A percentile compares a stretch with the other conserved stretches of the same genome.
These are phyloP conservation scores for Pinus taeda DNA, from an alignment of 75 land plant species.

Conservation along the genomic window DNA sequence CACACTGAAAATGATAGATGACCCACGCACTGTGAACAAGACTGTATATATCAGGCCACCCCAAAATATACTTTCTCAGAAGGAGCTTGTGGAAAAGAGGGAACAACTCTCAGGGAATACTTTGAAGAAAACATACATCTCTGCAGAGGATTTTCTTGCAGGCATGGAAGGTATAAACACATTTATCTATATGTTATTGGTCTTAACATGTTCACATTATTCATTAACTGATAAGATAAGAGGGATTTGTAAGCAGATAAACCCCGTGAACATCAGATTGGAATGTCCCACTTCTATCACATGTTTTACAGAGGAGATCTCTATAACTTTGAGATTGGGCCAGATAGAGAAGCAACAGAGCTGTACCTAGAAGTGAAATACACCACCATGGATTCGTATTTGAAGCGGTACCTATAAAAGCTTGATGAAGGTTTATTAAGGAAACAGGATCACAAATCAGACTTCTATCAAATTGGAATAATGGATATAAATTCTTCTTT, in stretches of 20 bases:
- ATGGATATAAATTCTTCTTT: too few relatives aligned
- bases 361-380: slow-evolving; percentile 43
- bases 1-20: slow-evolving; percentile 27
- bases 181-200: neutral
- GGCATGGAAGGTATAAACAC: slow-evolving; percentile 3
- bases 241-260: neutral
- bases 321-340: slow-evolving; percentile 23
- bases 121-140: slow-evolving; percentile 32
- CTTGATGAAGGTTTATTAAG: too few relatives aligned
- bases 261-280: neutral
- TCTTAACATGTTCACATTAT: neutral
- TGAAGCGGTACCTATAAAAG: slow-evolving; percentile 20
- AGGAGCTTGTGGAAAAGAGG: slow-evolving; percentile 36
- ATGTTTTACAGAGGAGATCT: slow-evolving; percentile 19
- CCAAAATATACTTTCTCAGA: slow-evolving; percentile 24
- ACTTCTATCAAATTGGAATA: too few relatives aligned
- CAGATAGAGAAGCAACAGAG: slow-evolving; percentile 19
- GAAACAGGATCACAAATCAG: too few relatives aligned
- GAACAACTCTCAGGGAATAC: slow-evolving; percentile 48
- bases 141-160: slow-evolving; percentile 28
- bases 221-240: neutral
- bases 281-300: slow-evolving; percentile 7
- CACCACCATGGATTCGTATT: slow-evolving; percentile 20
- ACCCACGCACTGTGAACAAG: slow-evolving; percentile 37
- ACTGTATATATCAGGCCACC: slow-evolving; percentile 32